Evolutionary conservation across 2,329 filamentous ascomycete species (phyloP).

Genomic region (Didymosphaeria variabile): DNA sequence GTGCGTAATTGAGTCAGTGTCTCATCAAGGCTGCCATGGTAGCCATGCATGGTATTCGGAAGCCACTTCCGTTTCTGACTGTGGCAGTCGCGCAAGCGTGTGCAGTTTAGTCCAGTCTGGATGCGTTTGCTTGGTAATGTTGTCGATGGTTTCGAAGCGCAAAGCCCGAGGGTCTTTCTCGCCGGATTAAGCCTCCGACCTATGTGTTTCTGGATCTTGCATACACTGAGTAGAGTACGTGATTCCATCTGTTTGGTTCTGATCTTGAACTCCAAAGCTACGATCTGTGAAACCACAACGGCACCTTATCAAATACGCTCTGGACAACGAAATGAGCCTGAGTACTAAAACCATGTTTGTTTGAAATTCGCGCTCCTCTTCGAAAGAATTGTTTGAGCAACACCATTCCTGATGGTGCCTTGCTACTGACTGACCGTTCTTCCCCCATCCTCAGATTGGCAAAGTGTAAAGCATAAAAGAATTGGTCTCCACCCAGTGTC

Average conservation of each 20-base stretch:
- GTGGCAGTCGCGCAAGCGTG: not conserved
- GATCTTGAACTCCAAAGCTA: not conserved
- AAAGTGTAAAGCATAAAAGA: not conserved
- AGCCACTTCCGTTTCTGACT: not conserved
- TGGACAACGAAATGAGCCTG: not conserved
- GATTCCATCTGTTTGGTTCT: not conserved
- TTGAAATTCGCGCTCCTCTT: not conserved
- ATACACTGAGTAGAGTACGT: not conserved
- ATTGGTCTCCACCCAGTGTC: not conserved
- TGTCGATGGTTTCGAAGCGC: not conserved
- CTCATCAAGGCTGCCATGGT: not conserved
- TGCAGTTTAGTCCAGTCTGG: not conserved
- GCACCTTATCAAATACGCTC: not conserved
- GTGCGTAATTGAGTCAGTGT: not conserved
- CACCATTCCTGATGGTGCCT: not conserved
- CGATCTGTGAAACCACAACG: not conserved
- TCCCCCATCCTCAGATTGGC: not conserved
- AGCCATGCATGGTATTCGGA: not conserved
- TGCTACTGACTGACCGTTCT: not conserved
- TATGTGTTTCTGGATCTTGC: not conserved
- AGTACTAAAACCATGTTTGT: too few species aligned
- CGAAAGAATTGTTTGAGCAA: not conserved
- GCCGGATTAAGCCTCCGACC: not conserved
- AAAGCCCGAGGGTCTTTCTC: not conserved
- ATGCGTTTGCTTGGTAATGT: not conserved